phyloP scores from a whole-genome alignment of 169 alveolate species.

The Plasmodium fragile region DNA sequence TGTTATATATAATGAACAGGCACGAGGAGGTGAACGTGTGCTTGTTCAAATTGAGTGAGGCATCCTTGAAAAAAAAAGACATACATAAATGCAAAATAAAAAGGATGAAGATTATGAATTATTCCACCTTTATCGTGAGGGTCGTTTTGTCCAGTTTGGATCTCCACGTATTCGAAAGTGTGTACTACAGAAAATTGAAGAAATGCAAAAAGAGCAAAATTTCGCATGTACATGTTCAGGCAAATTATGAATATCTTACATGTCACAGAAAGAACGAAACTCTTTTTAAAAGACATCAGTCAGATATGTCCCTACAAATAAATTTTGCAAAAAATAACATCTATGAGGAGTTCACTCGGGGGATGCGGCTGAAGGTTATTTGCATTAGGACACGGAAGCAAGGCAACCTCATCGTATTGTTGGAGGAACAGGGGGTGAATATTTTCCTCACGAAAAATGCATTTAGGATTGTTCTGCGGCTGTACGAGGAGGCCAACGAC shows the following conservation, averaged over 20 bases:
- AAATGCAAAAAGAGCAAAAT: constrained; percentile 10
- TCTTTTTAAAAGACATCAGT: constrained; percentile 16
- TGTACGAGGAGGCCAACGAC: constrained; percentile 10
- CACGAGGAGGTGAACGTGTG: constrained; percentile 49
- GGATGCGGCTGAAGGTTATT: constrained; percentile 5
- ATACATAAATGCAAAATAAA: constrained; percentile 18
- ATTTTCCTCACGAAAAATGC: constrained; percentile 42
- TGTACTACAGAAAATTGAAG: constrained; percentile 1
- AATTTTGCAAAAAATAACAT: constrained; percentile 54
- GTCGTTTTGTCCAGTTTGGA: neutral
- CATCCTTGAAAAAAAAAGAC: neutral
- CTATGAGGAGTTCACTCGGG: constrained; percentile 45
- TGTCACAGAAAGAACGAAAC: constrained; percentile 6
- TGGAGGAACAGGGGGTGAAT: constrained; percentile 6
- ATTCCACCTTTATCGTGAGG: neutral
- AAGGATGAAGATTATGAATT: neutral
- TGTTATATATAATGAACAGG: neutral
- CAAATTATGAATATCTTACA: constrained; percentile 14
- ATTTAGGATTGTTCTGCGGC: constrained; percentile 6
- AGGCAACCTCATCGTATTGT: constrained; percentile 4
- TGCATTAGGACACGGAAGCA: neutral
- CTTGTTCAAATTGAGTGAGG: neutral
- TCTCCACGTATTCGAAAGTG: constrained; percentile 16
- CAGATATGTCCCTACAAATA: neutral
- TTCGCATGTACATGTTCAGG: constrained; percentile 7